Conservation (phyloP, 164 flowering plant species). For the Stephania cephalantha region DNA sequence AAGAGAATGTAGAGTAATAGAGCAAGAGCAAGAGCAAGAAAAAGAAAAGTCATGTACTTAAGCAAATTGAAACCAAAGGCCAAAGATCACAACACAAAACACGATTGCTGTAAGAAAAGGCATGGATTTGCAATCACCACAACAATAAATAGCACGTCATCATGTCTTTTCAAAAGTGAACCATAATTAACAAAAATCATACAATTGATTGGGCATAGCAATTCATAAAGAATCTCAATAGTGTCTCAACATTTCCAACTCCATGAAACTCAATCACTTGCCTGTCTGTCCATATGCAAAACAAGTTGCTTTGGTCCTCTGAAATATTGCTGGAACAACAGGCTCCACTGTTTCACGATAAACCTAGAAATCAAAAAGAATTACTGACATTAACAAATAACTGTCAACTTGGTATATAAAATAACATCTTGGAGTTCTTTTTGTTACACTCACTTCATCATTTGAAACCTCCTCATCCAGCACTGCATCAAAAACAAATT, state of each 20-base stretch:
- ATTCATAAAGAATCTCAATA: neutral
- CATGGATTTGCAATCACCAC: neutral
- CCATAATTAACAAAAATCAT: neutral
- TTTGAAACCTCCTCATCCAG: constrained; percentile 78
- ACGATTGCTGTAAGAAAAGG: neutral
- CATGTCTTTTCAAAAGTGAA: neutral
- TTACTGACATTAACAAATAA: constrained; percentile 4
- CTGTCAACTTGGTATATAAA: neutral
- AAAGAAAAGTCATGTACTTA: no score
- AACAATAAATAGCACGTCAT: neutral
- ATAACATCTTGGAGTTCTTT: neutral
- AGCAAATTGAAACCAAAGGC: neutral
- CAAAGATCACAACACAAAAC: neutral
- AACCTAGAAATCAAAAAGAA: constrained; percentile 40
- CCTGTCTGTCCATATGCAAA: constrained; percentile 99
- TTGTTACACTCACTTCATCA: constrained; percentile 62
- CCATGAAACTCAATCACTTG: constrained; percentile 11
- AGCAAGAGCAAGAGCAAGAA: neutral
- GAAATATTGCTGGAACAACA: constrained; percentile 79
- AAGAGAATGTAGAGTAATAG: neutral
- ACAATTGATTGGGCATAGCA: neutral
- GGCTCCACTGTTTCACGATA: constrained; percentile 87
- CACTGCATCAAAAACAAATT: constrained; percentile 92
- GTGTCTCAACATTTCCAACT: neutral
- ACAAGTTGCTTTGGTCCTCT: constrained; percentile 91